Evolutionary conservation across 2,329 filamentous ascomycete genomes (phyloP), one percentile per base, ranked within the genome.

Genomic region (Sporothrix euskadiensis): DNA sequence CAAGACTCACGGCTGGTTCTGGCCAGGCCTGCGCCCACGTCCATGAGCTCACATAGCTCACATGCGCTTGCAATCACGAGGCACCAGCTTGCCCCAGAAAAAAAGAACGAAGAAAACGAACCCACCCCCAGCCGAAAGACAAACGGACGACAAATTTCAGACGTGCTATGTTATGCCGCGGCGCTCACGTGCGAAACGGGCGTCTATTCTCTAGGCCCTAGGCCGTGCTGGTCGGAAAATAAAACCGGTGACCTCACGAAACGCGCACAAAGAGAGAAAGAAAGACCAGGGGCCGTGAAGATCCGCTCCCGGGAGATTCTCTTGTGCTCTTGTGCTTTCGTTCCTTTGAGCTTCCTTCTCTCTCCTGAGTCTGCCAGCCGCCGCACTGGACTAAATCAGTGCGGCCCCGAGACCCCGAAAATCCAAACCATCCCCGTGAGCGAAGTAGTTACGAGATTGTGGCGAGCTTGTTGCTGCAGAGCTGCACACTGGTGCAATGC

Each of bases 151-250:
- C 26, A 8, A n/a, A 41, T 22, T 22, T 41, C 59, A n/a, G 26
- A 44, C 12, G 22, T n/a, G 7, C 41, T 19, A 49, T n/a, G 7
- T 26, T 19, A 49, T 68, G 26, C 63, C 63, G 63, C 66, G 47
- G 66, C 47, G 49, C 47, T 56, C 66, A 56, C 66, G 30, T 69
- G 66, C 30, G 61, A 65, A 65, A 6, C 26, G n/a, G 39, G n/a
- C 35, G 61, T 12, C 35, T n/a, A 3, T 26, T 12, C 35, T 12
- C 9, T 26, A 65, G 61, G 10, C 61, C 22, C 9, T 26, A 65
- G 61, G 10, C 61, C 22, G 61, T 65, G 66, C 49, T 70, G 19
- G n/a, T 30, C 68, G 52, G 49, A 70, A 70, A 70, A 57, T 32
- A 41, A 57, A 57, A 44, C 68, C 47, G 49, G 49, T 70, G 68